Evolutionary conservation across 2,329 filamentous ascomycete species (phyloP), one percentile per base, ranked within the genome.

Genomic region (Trichoderma sp.): DNA sequence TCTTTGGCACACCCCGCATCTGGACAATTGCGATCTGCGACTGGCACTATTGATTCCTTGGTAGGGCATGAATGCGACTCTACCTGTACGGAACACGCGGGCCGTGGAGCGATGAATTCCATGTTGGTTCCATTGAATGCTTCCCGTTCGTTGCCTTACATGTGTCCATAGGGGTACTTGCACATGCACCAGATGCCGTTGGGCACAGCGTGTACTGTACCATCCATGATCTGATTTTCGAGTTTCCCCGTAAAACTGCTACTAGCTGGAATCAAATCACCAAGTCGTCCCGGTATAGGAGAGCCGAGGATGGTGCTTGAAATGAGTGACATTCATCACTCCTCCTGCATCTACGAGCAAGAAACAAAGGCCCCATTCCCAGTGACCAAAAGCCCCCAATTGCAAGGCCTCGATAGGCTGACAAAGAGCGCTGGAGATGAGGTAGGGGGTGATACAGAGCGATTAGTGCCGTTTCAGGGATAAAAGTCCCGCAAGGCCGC

Each of bases 381-480:
- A 31, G 31, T 12, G 60, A 12, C 60, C 60, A 35, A 21, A 16
- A 29, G 21, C 18, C 21, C 31, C 56, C 56, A 62, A 56, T 59
- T 16, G 45, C 31, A 35, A 16, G 50, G 33, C 27, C 21, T 31
- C 72, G 4, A 74, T 68, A 74, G 72, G 72, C 72, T 74, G 63
- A 56, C 63, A 68, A 53, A 56, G 27, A 27, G 33, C 72, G 62
- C 72, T 67, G 72, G 72, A 74, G 64, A 74, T 74, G 72, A 74
- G 33, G 64, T 59, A 68, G 72, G 72, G 64, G 72, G 63, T 62
- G 27, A 41, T n/a, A 53, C 64, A 67, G 56, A 64, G 60, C 56
- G 66, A 64, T 64, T 75, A 75, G 73, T 50, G 73, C 66, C 33
- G 73, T 75, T 75, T 75, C 73, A 75, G 73, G 66, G 66, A 64